Evolutionary conservation across 352 stramenopile species (phyloP).

Genomic region (Phytophthora meadii): DNA sequence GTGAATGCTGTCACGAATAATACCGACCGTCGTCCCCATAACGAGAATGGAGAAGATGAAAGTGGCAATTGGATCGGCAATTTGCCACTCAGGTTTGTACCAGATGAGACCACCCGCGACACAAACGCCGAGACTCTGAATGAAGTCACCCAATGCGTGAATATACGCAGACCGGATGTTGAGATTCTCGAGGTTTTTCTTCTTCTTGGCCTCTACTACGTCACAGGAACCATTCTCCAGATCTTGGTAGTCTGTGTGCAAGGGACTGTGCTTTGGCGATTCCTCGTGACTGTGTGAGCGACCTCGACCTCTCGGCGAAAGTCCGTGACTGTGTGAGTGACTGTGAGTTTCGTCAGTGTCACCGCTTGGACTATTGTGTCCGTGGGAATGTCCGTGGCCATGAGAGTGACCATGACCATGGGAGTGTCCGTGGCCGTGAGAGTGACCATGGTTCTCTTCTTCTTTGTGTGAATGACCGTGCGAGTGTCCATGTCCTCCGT

Average conservation of each 20-base stretch:
- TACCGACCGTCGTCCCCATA: slow-evolving; percentile 89
- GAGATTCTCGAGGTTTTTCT: slow-evolving; percentile 80
- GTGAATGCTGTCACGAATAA: slow-evolving; percentile 89
- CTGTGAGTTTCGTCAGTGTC: neutral
- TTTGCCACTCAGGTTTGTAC: slow-evolving; percentile 93
- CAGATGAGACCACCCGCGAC: slow-evolving; percentile 96
- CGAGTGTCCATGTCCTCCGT: slow-evolving; percentile 4
- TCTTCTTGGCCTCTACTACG: slow-evolving; percentile 18
- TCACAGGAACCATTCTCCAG: slow-evolving; percentile 12
- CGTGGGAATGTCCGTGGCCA: neutral
- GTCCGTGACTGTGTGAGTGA: slow-evolving; percentile 19
- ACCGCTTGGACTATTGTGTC: neutral
- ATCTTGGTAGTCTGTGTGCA: slow-evolving; percentile 1
- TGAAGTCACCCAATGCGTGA: slow-evolving; percentile 96
- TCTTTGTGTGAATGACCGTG: neutral
- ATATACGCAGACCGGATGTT: slow-evolving; percentile 96
- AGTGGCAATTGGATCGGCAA: slow-evolving; percentile 96
- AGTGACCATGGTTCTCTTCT: slow-evolving; percentile 6
- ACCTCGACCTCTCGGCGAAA: too few relatives aligned
- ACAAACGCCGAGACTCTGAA: slow-evolving; percentile 95
- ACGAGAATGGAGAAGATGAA: slow-evolving; percentile 96
- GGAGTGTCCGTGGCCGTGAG: slow-evolving; percentile 21
- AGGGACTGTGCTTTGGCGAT: too few relatives aligned
- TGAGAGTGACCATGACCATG: slow-evolving; percentile 41
- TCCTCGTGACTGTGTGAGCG: too few relatives aligned